Evolutionary conservation across 805 yeast species (phyloP), one percentile per base, ranked within the genome.

Genomic region (Yarrowia deformans): DNA sequence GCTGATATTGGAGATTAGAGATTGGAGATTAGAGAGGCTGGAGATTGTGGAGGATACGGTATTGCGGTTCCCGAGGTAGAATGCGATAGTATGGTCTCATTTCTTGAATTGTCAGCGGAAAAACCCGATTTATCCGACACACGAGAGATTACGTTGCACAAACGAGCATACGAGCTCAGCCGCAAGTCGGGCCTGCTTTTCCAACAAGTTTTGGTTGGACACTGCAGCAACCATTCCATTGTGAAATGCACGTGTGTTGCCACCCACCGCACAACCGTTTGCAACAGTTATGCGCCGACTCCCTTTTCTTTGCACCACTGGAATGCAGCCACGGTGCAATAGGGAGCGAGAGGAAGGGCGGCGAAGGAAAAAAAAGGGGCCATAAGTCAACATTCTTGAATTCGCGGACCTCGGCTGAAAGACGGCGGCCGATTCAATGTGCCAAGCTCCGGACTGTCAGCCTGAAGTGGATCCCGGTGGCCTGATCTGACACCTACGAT

Each of bases 241-340:
- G 58, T 54, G 32, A 37, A 23, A 23, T 23, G 29, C 29, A 43
- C 58, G 37, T 29, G 32, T 35, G 42, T 52, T 35, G 58, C 43
- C 19, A 37, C 58, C 58, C 58, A 54, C 58, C 56, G 29, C 58
- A 29, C 52, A 18, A 54, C 29, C 29, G 29, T 23, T 23, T 23
- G 29, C 58, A 50, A 34, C 8, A 23, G 6, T 49, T 49, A 16
- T 16, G 54, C 55, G 23, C 29, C 42, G 56, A 42, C 40, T 37
- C 40, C 16, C 40, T 37, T 35, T 54, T 52, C 18, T 54, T 39
- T 6, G 4, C 42, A 19, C 19, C 45, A 18, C 9, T 10, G 60
- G 60, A 54, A 54, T 54, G 60, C 60, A 54, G 43, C 34, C 18
- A 12, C 3, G 42, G 60, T 54, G 60, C 60, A 54, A 16, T n/a